phyloP scores from a whole-genome alignment of 1,284 basidiomycete genomes.

The Marasmius oreades region DNA sequence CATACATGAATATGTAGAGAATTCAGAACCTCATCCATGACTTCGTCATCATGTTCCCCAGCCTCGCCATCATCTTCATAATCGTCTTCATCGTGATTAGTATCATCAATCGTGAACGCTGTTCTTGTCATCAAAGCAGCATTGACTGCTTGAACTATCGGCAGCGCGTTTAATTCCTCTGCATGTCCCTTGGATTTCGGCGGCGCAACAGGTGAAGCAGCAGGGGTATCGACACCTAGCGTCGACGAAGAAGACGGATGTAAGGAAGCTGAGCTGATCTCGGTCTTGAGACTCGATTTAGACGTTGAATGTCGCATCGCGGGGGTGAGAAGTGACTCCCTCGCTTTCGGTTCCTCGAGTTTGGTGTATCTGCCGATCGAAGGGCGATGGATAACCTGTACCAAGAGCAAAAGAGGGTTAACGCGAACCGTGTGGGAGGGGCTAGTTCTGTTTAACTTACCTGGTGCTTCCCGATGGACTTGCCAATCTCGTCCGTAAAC shows the following conservation, averaged over 20 bases:
- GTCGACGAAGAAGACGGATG: conserved; percentile 38
- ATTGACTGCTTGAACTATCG: conserved; percentile 74
- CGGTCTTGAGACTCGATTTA: conserved; percentile 43
- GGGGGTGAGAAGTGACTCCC: conserved; percentile 80
- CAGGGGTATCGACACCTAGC: conserved; percentile 33
- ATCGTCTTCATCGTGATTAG: conserved; percentile 77
- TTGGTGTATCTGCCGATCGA: conserved; percentile 83
- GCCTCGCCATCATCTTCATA: conserved; percentile 57
- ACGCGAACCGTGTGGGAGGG: too few species aligned
- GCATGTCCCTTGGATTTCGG: conserved; percentile 25
- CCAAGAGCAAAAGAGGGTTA: background rate
- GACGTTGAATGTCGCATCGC: conserved; percentile 59
- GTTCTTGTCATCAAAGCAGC: conserved; percentile 86
- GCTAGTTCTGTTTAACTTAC: too few species aligned
- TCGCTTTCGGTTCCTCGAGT: conserved; percentile 81
- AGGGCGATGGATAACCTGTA: conserved; percentile 70
- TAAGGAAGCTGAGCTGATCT: conserved; percentile 20
- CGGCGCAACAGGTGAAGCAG: conserved; percentile 29
- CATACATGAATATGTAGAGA: background rate
- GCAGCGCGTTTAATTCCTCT: conserved; percentile 40
- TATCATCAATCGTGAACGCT: conserved; percentile 92
- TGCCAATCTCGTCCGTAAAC: conserved; percentile 90
- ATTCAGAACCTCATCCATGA: conserved; percentile 78
- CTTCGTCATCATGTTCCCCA: conserved; percentile 59
- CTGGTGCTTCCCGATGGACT: conserved; percentile 89